phyloP scores from a whole-genome alignment of 139 green algal species.

The Spirogloea muscicola region DNA sequence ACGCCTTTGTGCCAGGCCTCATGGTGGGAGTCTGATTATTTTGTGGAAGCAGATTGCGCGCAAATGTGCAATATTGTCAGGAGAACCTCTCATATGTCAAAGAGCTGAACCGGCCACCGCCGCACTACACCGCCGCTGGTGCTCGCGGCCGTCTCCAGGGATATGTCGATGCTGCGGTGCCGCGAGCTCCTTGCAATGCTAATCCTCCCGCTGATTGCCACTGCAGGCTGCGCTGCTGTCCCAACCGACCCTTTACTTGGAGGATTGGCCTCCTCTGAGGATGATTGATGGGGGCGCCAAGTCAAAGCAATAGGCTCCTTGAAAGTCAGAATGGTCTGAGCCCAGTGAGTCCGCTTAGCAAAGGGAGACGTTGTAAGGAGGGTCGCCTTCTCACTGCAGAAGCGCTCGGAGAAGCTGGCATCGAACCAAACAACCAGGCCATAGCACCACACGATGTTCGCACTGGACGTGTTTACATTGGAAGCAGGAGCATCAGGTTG shows the following conservation, averaged over 20 bases:
- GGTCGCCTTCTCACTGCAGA: slow-evolving; percentile 71
- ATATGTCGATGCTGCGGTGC: slow-evolving; percentile 48
- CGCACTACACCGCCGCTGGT: background rate
- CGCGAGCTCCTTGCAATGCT: slow-evolving; percentile 26
- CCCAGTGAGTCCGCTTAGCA: slow-evolving; percentile 79
- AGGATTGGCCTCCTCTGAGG: too few species aligned
- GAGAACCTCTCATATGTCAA: slow-evolving; percentile 48
- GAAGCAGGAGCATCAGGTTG: too few species aligned
- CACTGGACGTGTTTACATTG: too few species aligned
- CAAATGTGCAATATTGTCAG: too few species aligned
- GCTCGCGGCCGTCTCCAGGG: slow-evolving; percentile 17
- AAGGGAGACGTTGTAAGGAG: slow-evolving; percentile 75
- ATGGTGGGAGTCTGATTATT: too few species aligned
- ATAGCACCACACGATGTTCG: slow-evolving; percentile 21
- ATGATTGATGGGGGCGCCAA: too few species aligned
- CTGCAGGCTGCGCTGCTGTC: slow-evolving; percentile 1
- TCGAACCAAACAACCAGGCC: slow-evolving; percentile 94
- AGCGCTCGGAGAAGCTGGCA: slow-evolving; percentile 73
- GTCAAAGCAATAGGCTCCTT: slow-evolving; percentile 51
- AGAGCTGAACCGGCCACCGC: slow-evolving; percentile 29
- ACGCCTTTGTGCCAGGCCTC: too few species aligned
- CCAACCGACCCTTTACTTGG: too few species aligned
- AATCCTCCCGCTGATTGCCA: slow-evolving; percentile 26
- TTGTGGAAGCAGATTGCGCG: too few species aligned
- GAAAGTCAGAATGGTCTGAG: slow-evolving; percentile 76